phyloP scores from a whole-genome alignment of 352 stramenopile species.

The Globisporangium okanoganense region DNA sequence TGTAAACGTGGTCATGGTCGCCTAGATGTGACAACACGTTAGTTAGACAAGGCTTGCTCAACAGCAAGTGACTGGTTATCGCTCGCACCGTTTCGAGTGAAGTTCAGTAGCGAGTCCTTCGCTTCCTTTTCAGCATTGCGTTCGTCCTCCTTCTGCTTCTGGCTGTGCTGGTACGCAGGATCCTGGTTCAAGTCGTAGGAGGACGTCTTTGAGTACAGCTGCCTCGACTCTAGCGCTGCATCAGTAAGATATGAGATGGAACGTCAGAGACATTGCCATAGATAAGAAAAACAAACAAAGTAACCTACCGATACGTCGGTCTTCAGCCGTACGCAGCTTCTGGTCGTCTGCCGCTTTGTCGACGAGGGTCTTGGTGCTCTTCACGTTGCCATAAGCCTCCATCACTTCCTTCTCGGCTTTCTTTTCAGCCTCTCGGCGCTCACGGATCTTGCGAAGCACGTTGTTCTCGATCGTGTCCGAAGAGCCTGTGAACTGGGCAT shows the following conservation, averaged over 20 bases:
- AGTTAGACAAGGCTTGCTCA: neutral
- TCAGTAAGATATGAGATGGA: neutral
- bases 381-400: constrained; percentile 20
- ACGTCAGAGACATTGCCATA: neutral
- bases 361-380: constrained; percentile 46
- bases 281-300: neutral
- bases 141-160: constrained; percentile 47
- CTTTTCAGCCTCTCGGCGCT: constrained; percentile 34
- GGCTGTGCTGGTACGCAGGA: constrained; percentile 42
- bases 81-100: constrained; percentile 12
- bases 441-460: constrained; percentile 30
- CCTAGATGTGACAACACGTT: neutral
- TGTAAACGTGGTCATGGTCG: constrained; percentile 19
- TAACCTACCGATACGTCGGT: constrained; percentile 24
- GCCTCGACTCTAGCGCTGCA: constrained; percentile 27
- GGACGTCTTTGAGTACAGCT: constrained; percentile 34
- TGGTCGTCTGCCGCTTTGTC: constrained; percentile 43
- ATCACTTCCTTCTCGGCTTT: constrained; percentile 42
- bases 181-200: constrained; percentile 40
- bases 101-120: constrained; percentile 25
- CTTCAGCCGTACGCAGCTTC: constrained; percentile 32
- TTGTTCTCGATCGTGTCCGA: constrained; percentile 20
- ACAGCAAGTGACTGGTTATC: neutral
- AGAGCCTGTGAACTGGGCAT: constrained; percentile 2
- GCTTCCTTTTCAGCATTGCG: constrained; percentile 19